A percentile compares a stretch with the other conserved stretches of the same genome.
These are phyloP conservation scores for Phalaenopsis aphrodite DNA, from an alignment of 106 monocot genomes.

Conservation along the genomic window DNA sequence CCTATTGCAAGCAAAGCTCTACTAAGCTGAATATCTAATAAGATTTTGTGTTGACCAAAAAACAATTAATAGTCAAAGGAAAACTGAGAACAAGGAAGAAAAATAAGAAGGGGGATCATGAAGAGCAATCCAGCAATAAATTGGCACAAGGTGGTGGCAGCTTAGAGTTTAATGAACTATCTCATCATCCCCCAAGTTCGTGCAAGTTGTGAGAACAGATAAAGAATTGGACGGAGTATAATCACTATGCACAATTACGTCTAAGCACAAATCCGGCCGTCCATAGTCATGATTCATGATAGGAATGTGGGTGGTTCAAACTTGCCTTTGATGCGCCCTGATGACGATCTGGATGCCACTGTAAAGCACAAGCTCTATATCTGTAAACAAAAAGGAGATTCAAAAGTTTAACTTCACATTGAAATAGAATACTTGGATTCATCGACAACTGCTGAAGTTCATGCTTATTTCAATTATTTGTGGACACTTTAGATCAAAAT, in stretches of 20 bases:
- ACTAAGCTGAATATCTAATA: background rate
- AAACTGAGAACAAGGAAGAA: background rate
- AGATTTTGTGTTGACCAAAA: background rate
- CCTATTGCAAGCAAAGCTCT: background rate
- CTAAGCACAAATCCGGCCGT: too few species aligned
- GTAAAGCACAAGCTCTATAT: constrained; percentile 77
- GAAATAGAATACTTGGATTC: background rate
- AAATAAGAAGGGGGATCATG: background rate
- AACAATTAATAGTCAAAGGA: background rate
- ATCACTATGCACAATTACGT: too few species aligned
- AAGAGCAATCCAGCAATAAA: too few species aligned
- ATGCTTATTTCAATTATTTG: background rate
- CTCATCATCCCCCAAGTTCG: background rate
- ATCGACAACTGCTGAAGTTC: background rate
- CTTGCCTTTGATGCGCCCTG: constrained; percentile 72
- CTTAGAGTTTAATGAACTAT: background rate
- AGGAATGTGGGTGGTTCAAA: background rate
- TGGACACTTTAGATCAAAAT: background rate
- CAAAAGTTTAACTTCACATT: background rate
- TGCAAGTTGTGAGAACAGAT: too few species aligned
- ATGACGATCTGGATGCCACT: constrained; percentile 98
- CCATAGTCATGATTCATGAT: too few species aligned
- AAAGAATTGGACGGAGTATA: too few species aligned
- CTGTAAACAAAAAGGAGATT: constrained; percentile 21
- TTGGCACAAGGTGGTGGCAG: too few species aligned